A percentile compares a stretch with the other conserved stretches of the same genome.
These are phyloP conservation scores for Endoconidiophora laricicola DNA, from an alignment of 2,329 filamentous ascomycete species.

Conservation along the genomic window DNA sequence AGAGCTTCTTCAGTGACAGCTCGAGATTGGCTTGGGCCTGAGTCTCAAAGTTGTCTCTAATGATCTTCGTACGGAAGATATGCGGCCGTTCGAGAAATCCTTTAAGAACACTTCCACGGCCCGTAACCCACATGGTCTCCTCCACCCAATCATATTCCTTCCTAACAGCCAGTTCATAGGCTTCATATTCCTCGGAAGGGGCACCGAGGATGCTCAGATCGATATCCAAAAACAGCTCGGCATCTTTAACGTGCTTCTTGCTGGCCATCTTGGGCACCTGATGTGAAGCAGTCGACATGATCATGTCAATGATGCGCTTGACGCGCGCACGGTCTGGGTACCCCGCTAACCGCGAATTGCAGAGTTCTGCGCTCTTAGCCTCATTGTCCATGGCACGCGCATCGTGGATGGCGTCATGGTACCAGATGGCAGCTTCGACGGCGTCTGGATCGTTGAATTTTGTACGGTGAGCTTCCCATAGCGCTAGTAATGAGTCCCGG, in stretches of 20 bases:
- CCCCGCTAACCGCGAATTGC: not conserved
- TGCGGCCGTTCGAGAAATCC: slow-evolving; percentile 5
- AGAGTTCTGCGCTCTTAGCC: slow-evolving; percentile 19
- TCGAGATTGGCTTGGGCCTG: slow-evolving; percentile 1
- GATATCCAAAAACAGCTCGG: slow-evolving; percentile 12
- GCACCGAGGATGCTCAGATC: slow-evolving; percentile 10
- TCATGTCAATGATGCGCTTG: slow-evolving; percentile 7
- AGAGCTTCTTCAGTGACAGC: not conserved
- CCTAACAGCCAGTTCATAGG: slow-evolving; percentile 10
- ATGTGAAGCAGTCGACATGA: slow-evolving; percentile 7
- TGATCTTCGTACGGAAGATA: slow-evolving; percentile 7
- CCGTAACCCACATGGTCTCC: slow-evolving; percentile 2
- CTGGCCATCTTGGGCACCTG: slow-evolving; percentile 3
- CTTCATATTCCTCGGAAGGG: not conserved
- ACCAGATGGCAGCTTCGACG: slow-evolving; percentile 12
- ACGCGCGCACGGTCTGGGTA: slow-evolving; percentile 4
- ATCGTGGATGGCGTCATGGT: slow-evolving; percentile 12
- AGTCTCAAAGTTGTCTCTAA: slow-evolving; percentile 8
- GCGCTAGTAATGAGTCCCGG: slow-evolving; percentile 4
- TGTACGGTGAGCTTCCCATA: not conserved
- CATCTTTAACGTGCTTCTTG: slow-evolving; percentile 7
- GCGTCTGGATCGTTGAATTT: slow-evolving; percentile 8
- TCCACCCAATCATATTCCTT: slow-evolving; percentile 12
- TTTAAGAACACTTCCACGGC: slow-evolving; percentile 1
- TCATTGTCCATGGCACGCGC: slow-evolving; percentile 15